Conservation (phyloP, 768 basidiomycete genomes). For the Boletus pseudopeckii region DNA sequence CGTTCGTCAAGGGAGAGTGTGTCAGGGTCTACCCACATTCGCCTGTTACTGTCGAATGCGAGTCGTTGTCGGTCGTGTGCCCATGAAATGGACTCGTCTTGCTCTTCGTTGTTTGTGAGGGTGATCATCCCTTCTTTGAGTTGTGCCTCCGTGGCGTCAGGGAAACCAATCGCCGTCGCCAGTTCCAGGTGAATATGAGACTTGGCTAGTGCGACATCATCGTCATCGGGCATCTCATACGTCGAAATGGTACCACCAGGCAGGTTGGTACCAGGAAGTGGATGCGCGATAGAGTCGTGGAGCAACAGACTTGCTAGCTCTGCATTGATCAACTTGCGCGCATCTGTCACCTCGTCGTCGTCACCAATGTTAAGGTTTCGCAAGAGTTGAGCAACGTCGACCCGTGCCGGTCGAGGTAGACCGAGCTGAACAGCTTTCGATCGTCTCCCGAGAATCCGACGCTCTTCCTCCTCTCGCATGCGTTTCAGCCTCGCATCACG, state of each 20-base stretch:
- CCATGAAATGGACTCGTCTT: constrained; percentile 69
- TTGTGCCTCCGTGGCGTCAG: constrained; percentile 74
- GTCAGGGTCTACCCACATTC: constrained; percentile 65
- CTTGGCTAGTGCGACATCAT: constrained; percentile 66
- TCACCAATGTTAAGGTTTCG: constrained; percentile 53
- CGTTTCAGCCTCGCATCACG: constrained; percentile 73
- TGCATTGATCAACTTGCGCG: constrained; percentile 62
- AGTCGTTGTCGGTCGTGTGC: constrained; percentile 60
- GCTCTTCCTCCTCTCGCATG: constrained; percentile 71
- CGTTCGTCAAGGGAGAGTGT: constrained; percentile 57
- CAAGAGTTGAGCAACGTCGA: constrained; percentile 67
- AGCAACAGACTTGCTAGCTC: constrained; percentile 78
- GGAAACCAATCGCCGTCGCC: constrained; percentile 77
- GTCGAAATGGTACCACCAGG: constrained; percentile 68
- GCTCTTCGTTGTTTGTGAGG: constrained; percentile 56
- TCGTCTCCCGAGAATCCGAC: constrained; percentile 74
- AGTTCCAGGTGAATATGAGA: constrained; percentile 75
- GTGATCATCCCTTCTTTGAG: constrained; percentile 73
- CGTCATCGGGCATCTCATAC: constrained; percentile 77
- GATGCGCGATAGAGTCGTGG: constrained; percentile 86
- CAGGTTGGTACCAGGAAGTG: constrained; percentile 80
- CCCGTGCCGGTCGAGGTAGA: constrained; percentile 82
- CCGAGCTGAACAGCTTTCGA: constrained; percentile 77
- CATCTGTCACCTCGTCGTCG: constrained; percentile 43
- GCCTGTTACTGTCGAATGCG: constrained; percentile 53